These are phyloP conservation scores for Apiotrichum veenhuisii DNA, from an alignment of 1,284 basidiomycete genomes.

Conservation along the genomic window DNA sequence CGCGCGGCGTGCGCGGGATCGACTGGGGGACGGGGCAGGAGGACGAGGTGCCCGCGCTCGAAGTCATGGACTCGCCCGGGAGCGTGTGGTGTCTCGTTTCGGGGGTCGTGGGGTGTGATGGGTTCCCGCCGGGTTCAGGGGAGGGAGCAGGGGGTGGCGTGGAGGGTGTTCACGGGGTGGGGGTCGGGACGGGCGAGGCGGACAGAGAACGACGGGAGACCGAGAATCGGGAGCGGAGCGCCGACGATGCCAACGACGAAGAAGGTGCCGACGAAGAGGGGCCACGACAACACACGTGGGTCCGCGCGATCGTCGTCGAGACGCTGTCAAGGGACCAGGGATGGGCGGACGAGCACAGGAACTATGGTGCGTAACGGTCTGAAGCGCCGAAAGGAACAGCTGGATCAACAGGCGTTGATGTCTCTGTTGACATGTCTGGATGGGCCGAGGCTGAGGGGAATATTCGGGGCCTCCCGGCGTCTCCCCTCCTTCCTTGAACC, in stretches of 20 bases:
- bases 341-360: conserved; percentile 24
- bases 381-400: not conserved
- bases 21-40: conserved; percentile 29
- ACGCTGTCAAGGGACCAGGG: conserved; percentile 42
- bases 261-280: not conserved
- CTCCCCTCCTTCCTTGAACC: too few relatives aligned
- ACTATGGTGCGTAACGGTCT: conserved; percentile 29
- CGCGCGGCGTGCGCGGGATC: conserved; percentile 11
- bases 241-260: too few relatives aligned
- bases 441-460: too few relatives aligned
- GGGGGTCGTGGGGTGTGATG: conserved; percentile 28
- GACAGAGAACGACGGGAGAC: conserved; percentile 2
- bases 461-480: too few relatives aligned
- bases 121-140: too few relatives aligned
- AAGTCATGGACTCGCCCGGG: conserved; percentile 24
- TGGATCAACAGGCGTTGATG: too few relatives aligned
- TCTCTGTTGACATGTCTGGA: too few relatives aligned
- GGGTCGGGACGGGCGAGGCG: not conserved
- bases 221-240: not conserved
- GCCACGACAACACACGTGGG: conserved; percentile 12
- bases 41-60: conserved; percentile 14
- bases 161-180: too few relatives aligned
- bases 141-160: too few relatives aligned
- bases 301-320: conserved; percentile 29
- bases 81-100: conserved; percentile 34